A percentile compares a stretch with the other conserved stretches of the same genome.
phyloP scores from a whole-genome alignment of 306 rosid genomes.

The Comarum palustre region DNA sequence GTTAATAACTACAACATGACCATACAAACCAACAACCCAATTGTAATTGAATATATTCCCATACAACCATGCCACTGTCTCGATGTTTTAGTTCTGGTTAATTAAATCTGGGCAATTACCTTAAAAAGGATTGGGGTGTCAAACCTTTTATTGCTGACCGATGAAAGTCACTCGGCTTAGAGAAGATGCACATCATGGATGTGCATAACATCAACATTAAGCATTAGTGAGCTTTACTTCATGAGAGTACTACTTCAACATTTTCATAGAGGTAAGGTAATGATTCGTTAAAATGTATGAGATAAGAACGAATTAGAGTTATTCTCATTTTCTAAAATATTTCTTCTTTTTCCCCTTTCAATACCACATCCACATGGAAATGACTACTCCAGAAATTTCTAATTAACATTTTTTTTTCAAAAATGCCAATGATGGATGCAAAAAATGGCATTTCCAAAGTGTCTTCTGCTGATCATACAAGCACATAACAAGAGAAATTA shows the following conservation, averaged over 20 bases:
- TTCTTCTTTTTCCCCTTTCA: neutral
- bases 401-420: neutral
- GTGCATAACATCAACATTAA: neutral
- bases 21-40: no score
- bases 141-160: no score
- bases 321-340: neutral
- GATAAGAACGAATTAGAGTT: neutral
- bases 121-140: no score
- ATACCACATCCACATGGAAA: neutral
- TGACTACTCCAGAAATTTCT: neutral
- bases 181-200: neutral
- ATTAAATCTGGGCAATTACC: no score
- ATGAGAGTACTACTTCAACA: neutral
- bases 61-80: no score
- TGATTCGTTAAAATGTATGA: no score
- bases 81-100: no score
- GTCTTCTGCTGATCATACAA: neutral
- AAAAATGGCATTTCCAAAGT: neutral
- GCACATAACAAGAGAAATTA: constrained; percentile 3
- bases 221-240: neutral
- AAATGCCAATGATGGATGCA: neutral
- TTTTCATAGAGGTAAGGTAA: neutral
- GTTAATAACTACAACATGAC: no score
- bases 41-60: no score
- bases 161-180: neutral